Evolutionary conservation across 495 filamentous ascomycete species (phyloP).

Genomic region (Evansstolkia leycettana): DNA sequence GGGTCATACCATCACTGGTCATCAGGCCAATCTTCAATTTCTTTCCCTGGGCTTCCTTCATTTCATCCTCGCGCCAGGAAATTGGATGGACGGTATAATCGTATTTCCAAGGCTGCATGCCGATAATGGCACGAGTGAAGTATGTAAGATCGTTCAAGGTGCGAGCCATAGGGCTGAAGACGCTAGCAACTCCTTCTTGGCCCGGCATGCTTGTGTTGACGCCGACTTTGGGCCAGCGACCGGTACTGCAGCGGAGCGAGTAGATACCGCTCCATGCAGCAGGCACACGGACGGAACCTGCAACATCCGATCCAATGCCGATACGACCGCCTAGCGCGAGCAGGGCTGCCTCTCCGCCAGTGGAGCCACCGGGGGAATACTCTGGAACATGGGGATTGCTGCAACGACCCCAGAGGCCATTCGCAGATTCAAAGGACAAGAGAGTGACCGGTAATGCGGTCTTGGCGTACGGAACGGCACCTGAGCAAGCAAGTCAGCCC

Average conservation of each 20-base stretch:
- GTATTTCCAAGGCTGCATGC: slow-evolving; percentile 87
- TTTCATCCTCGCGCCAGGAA: slow-evolving; percentile 55
- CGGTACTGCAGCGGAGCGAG: slow-evolving; percentile 82
- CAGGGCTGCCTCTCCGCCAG: slow-evolving; percentile 79
- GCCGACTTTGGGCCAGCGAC: slow-evolving; percentile 82
- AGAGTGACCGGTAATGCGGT: slow-evolving; percentile 89
- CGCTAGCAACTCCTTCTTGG: slow-evolving; percentile 81
- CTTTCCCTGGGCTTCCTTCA: slow-evolving; percentile 44
- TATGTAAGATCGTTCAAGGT: slow-evolving; percentile 77
- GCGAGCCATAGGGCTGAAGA: slow-evolving; percentile 88
- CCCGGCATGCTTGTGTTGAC: slow-evolving; percentile 84
- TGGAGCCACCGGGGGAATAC: slow-evolving; percentile 87
- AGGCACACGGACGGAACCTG: slow-evolving; percentile 79
- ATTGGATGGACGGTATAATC: slow-evolving; percentile 81
- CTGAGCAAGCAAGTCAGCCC: slow-evolving; percentile 15
- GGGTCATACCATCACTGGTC: slow-evolving; percentile 51
- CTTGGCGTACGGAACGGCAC: slow-evolving; percentile 92
- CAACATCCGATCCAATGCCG: slow-evolving; percentile 89
- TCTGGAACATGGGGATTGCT: slow-evolving; percentile 70
- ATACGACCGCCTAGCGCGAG: slow-evolving; percentile 82
- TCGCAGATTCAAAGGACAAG: slow-evolving; percentile 82
- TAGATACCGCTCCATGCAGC: slow-evolving; percentile 91
- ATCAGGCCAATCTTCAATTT: slow-evolving; percentile 67
- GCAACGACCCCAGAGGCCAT: slow-evolving; percentile 77
- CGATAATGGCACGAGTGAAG: slow-evolving; percentile 66